Conservation (phyloP, 1,139 yeast species). For the Diutina neorugosa region DNA sequence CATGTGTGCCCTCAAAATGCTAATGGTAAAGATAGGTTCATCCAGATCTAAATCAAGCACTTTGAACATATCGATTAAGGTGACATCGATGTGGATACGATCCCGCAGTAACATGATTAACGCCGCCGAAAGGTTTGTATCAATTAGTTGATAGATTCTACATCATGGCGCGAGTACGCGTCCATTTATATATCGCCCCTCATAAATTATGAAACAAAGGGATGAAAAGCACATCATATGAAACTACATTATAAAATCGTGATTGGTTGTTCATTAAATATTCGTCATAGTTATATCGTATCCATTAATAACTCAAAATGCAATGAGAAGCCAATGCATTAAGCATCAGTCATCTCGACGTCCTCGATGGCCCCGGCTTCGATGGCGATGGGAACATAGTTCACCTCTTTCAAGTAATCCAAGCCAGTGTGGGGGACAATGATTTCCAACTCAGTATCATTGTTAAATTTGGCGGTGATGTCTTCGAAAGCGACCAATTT, state of each 20-base stretch:
- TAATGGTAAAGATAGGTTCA: background rate
- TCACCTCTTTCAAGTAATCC: slow-evolving; percentile 13
- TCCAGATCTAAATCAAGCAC: background rate
- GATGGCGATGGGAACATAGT: slow-evolving; percentile 17
- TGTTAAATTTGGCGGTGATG: slow-evolving; percentile 27
- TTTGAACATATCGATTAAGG: background rate
- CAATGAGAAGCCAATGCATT: background rate
- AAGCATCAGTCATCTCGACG: background rate
- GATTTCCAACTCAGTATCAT: slow-evolving; percentile 31
- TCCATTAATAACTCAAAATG: slow-evolving; percentile 1
- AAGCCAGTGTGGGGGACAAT: slow-evolving; percentile 28
- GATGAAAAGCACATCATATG: too few relatives aligned
- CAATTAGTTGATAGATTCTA: too few relatives aligned
- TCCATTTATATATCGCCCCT: background rate
- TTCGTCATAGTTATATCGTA: slow-evolving; percentile 1
- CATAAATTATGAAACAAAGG: background rate
- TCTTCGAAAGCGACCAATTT: slow-evolving; percentile 26
- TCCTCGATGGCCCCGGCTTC: background rate
- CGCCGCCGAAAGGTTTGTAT: too few relatives aligned
- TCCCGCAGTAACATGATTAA: background rate
- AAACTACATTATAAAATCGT: background rate
- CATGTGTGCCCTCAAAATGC: background rate
- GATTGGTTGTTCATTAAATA: background rate
- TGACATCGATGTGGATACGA: background rate
- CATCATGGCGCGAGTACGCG: background rate